Base-by-base conservation (phyloP, 1,284 basidiomycete genomes). In the Coniferiporia sulphurascens region DNA sequence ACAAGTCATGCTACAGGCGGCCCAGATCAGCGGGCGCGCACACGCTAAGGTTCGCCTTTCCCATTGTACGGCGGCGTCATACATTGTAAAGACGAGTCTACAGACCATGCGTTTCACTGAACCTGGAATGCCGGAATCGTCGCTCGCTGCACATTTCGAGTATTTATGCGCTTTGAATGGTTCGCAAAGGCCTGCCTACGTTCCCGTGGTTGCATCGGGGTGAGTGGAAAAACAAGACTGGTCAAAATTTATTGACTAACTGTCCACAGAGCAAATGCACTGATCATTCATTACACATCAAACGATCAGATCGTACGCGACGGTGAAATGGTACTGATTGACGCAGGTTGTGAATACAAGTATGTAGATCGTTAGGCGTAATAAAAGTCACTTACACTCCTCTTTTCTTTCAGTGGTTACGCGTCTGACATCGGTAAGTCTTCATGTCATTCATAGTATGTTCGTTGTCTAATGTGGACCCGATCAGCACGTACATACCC, bases 181-280 rank as follows among this genome's bases (percentile, higher is more conserved):
- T 13, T 81, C 91, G 19, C 87, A 93, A 69, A 80, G 95, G 46
- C 83, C 85, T 49, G 95, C 95, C 10, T 98, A 98, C 69, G 94
- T 98, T 0, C 95, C 95, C 15, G 95, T 98, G 3, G 91, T 96
- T 36, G 95, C 93, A 4, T 93, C 91, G 1, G 95, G 95, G 89
- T 91, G 69, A 66, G 82, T 68, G 3, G 1, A 3, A 27, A 46
- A 6, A 43, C n/a, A 32, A 50, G 27, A 27, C 41, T 17, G 22
- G 43, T 52, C 51, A 56, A 12, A 50, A 43, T 17, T 54, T 8
- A 34, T 12, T 35, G 48, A 60, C 50, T 13, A 62, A 71, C 68
- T 54, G 32, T 46, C 21, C 6, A 8, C 58, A 93, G 91, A 35
- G 81, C 89, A 2, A 95, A 96, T 68, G 85, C 90, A 1, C 78